These are phyloP conservation scores for Favolaschia claudopus DNA, from an alignment of 768 basidiomycete genomes.

Conservation along the genomic window DNA sequence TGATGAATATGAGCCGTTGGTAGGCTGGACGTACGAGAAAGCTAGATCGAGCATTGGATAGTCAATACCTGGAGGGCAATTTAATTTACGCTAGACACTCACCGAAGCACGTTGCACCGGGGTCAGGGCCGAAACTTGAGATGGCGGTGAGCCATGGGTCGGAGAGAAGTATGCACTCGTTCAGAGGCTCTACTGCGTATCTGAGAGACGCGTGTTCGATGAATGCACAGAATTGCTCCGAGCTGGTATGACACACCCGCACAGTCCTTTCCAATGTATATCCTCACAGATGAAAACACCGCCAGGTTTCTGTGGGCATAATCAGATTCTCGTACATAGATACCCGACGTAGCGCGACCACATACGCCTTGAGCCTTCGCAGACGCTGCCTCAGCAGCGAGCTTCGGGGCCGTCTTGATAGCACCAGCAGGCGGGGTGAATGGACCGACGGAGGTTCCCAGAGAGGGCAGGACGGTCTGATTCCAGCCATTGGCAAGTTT, in stretches of 20 bases:
- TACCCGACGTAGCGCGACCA: background rate
- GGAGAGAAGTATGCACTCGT: constrained; percentile 24
- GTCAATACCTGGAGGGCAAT: background rate
- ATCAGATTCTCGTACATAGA: background rate
- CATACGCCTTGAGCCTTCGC: constrained; percentile 14
- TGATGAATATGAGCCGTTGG: background rate
- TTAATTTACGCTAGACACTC: background rate
- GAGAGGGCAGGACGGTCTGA: constrained; percentile 15
- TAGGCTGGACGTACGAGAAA: constrained; percentile 5
- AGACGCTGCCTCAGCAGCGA: background rate
- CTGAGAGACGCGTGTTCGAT: background rate
- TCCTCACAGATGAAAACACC: constrained; percentile 24
- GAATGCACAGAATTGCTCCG: background rate
- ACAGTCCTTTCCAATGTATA: constrained; percentile 13
- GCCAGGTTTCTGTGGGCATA: constrained; percentile 16
- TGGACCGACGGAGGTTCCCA: constrained; percentile 16
- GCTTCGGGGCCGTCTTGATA: background rate
- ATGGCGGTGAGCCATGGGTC: constrained; percentile 20
- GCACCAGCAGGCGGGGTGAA: constrained; percentile 13
- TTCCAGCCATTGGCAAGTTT: constrained; percentile 20
- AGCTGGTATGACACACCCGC: constrained; percentile 17
- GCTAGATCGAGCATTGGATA: background rate
- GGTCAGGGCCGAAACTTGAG: constrained; percentile 25
- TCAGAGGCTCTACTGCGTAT: constrained; percentile 25
- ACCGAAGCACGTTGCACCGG: constrained; percentile 28